phyloP scores from a whole-genome alignment of 371 early-diverging fungal species.

The Blakeslea trispora region DNA sequence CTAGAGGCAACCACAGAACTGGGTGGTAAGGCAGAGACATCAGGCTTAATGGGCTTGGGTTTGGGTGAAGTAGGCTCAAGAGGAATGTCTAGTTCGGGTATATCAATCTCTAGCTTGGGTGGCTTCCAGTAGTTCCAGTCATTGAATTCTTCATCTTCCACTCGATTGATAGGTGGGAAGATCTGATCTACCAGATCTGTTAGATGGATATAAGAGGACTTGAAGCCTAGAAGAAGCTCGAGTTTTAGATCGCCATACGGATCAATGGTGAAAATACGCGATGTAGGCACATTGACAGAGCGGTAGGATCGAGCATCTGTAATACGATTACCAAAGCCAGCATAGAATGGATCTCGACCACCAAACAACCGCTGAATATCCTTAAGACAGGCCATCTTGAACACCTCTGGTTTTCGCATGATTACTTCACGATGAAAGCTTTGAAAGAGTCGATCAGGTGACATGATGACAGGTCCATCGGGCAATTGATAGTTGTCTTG shows the following conservation, averaged over 20 bases:
- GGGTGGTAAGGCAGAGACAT: constrained; percentile 31
- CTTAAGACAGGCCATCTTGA: constrained; percentile 97
- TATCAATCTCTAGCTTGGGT: constrained; percentile 54
- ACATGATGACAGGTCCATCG: constrained; percentile 97
- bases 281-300: constrained; percentile 90
- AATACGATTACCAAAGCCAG: constrained; percentile 98
- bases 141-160: constrained; percentile 69
- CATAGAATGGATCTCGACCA: constrained; percentile 87
- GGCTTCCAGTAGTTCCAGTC: constrained; percentile 90
- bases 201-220: constrained; percentile 84
- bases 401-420: constrained; percentile 93
- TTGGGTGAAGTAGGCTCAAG: constrained; percentile 29
- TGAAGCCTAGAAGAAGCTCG: constrained; percentile 84
- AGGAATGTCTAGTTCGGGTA: constrained; percentile 47
- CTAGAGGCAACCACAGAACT: constrained; percentile 24
- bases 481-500: constrained; percentile 92
- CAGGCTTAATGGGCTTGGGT: constrained; percentile 45
- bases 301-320: constrained; percentile 95
- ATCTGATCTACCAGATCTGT: constrained; percentile 96
- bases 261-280: constrained; percentile 97
- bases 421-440: constrained; percentile 97
- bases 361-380: constrained; percentile 90
- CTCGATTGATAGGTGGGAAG: constrained; percentile 75
- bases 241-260: constrained; percentile 90
- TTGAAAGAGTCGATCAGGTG: constrained; percentile 94